These are phyloP conservation scores for Pestalotiopsis sp. DNA, from an alignment of 2,329 filamentous ascomycete species.

Conservation along the genomic window DNA sequence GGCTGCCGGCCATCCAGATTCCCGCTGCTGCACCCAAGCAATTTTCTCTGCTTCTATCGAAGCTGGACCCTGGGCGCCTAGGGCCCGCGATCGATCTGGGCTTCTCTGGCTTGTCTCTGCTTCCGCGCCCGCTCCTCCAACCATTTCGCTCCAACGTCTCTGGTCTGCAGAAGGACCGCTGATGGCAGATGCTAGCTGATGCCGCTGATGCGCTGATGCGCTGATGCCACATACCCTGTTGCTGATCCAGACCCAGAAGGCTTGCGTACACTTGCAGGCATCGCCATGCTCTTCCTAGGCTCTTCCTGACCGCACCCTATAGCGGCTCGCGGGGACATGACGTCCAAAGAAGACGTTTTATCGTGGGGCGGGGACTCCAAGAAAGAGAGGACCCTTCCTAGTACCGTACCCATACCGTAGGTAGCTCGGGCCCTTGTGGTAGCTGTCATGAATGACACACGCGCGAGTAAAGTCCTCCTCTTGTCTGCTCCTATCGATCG, in stretches of 20 bases:
- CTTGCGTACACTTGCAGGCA: neutral
- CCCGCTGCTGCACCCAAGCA: neutral
- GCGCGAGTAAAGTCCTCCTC: neutral
- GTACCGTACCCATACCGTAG: no score
- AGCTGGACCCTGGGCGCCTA: constrained; percentile 1
- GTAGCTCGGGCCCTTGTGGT: neutral
- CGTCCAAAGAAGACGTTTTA: neutral
- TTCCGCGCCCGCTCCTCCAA: neutral
- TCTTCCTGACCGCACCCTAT: neutral
- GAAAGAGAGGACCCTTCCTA: neutral
- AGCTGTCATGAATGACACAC: neutral
- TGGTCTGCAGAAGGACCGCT: neutral
- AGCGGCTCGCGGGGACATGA: neutral
- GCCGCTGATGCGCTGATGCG: no score
- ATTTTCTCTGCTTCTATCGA: neutral
- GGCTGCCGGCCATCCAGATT: neutral
- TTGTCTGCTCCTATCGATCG: neutral
- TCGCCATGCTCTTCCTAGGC: neutral
- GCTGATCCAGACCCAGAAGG: neutral
- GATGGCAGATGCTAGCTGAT: neutral
- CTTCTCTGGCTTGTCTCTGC: neutral
- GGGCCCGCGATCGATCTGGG: neutral
- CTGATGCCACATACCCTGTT: neutral
- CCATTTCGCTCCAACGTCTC: neutral
- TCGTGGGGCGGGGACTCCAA: neutral